Evolutionary conservation across 2,329 filamentous ascomycete species (phyloP).

Genomic region (Cercospora beticola): DNA sequence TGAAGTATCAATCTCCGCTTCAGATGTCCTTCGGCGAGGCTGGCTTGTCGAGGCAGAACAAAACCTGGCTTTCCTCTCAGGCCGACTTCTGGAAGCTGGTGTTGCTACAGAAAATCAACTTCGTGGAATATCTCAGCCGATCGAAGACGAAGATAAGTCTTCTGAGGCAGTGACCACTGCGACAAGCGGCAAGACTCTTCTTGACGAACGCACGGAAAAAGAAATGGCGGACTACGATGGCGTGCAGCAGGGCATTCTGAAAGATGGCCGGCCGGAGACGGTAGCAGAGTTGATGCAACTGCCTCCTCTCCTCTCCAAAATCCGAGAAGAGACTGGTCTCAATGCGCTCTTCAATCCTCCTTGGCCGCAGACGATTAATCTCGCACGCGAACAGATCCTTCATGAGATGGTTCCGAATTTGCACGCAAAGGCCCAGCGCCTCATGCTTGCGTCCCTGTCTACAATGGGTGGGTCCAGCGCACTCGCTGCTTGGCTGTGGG

Average conservation of each 20-base stretch:
- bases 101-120: constrained; percentile 39
- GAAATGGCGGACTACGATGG: constrained; percentile 21
- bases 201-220: constrained; percentile 11
- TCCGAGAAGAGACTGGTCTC: constrained; percentile 33
- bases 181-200: constrained; percentile 5
- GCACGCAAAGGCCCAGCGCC: constrained; percentile 47
- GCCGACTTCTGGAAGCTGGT: constrained; percentile 68
- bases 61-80: constrained; percentile 78
- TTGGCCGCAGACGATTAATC: constrained; percentile 75
- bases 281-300: constrained; percentile 34
- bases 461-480: constrained; percentile 62
- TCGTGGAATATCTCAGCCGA: constrained; percentile 20
- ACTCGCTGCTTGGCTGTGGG: constrained; percentile 56
- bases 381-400: constrained; percentile 58
- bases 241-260: constrained; percentile 15
- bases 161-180: neutral
- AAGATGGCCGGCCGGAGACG: constrained; percentile 20
- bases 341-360: constrained; percentile 43
- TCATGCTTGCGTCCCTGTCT: constrained; percentile 70
- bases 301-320: constrained; percentile 29
- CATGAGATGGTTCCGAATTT: constrained; percentile 44
- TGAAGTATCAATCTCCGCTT: constrained; percentile 80
- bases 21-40: constrained; percentile 71
- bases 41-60: constrained; percentile 80
- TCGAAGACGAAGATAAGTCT: neutral